These are phyloP conservation scores for Paramyrothecium roridum DNA, from an alignment of 2,329 filamentous ascomycete genomes.

Conservation along the genomic window DNA sequence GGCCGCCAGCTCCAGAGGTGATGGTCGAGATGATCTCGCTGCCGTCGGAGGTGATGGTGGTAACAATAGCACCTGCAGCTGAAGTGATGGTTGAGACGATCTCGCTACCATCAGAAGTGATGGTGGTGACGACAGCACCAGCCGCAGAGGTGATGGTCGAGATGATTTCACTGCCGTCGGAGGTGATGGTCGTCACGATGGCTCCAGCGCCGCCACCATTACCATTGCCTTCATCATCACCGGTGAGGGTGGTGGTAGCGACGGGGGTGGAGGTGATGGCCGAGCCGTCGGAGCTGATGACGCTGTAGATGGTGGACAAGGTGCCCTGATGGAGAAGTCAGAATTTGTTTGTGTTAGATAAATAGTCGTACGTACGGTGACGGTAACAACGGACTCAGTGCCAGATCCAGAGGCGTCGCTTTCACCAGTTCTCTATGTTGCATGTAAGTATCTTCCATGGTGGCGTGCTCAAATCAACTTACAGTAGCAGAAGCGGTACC, in stretches of 20 bases:
- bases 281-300: slow-evolving; percentile 28
- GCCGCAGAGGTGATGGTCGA: slow-evolving; percentile 7
- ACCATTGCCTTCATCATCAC: slow-evolving; percentile 8
- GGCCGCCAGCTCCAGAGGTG: slow-evolving; percentile 1
- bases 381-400: not conserved
- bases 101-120: slow-evolving; percentile 6
- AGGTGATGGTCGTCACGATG: slow-evolving; percentile 16
- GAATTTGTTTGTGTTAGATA: slow-evolving; percentile 4
- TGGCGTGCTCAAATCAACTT: slow-evolving; percentile 10
- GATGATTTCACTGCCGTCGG: slow-evolving; percentile 5
- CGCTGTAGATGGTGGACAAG: slow-evolving; percentile 34
- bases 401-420: not conserved
- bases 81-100: slow-evolving; percentile 9
- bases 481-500: slow-evolving; percentile 14
- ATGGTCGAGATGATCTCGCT: not conserved
- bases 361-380: not conserved
- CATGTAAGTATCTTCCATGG: not conserved
- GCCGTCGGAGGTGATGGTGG: slow-evolving; percentile 3
- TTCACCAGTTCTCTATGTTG: slow-evolving; percentile 2
- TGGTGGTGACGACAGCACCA: slow-evolving; percentile 16
- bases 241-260: slow-evolving; percentile 28
- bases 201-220: slow-evolving; percentile 12
- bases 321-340: slow-evolving; percentile 5
- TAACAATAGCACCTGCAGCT: not conserved
- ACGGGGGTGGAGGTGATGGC: slow-evolving; percentile 31